Evolutionary conservation across 2,329 filamentous ascomycete genomes (phyloP).

Genomic region (Trichoderma gracile): DNA sequence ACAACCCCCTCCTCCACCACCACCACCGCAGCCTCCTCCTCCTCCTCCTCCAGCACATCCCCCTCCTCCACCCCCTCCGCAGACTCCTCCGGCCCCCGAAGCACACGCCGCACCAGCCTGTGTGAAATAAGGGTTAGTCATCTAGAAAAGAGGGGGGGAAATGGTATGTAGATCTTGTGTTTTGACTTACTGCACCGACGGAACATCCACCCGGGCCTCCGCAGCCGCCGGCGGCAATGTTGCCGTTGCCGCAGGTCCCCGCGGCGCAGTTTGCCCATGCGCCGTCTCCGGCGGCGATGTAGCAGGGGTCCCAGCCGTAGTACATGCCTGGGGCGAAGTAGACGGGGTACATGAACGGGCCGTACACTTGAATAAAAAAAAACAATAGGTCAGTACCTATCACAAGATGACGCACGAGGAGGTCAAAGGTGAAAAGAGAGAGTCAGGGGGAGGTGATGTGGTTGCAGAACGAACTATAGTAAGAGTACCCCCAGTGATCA

Average conservation of each 20-base stretch:
- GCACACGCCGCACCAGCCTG: neutral
- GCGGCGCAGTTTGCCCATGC: slow-evolving; percentile 43
- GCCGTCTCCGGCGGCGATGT: slow-evolving; percentile 38
- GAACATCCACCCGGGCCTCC: slow-evolving; percentile 31
- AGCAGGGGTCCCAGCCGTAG: slow-evolving; percentile 46
- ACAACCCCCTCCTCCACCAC: neutral
- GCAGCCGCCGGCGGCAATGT: slow-evolving; percentile 45
- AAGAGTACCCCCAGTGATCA: slow-evolving; percentile 56
- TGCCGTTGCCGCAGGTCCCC: slow-evolving; percentile 51
- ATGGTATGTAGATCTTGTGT: too few relatives aligned
- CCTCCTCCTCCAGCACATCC: slow-evolving; percentile 37
- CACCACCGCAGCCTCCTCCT: neutral
- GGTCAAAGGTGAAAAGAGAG: neutral
- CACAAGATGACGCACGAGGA: too few relatives aligned
- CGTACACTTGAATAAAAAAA: slow-evolving; percentile 41
- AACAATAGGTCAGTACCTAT: neutral
- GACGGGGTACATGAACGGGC: slow-evolving; percentile 47
- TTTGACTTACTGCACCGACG: slow-evolving; percentile 10
- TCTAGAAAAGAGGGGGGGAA: too few relatives aligned
- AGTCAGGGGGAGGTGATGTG: neutral
- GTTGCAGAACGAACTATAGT: slow-evolving; percentile 39
- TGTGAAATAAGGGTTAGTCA: neutral
- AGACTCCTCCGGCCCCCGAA: slow-evolving; percentile 44
- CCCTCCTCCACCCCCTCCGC: slow-evolving; percentile 34
- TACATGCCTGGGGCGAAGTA: slow-evolving; percentile 50